Base-by-base conservation (phyloP, 2,329 filamentous ascomycete species). In the Raffaelea deltoideospora region DNA sequence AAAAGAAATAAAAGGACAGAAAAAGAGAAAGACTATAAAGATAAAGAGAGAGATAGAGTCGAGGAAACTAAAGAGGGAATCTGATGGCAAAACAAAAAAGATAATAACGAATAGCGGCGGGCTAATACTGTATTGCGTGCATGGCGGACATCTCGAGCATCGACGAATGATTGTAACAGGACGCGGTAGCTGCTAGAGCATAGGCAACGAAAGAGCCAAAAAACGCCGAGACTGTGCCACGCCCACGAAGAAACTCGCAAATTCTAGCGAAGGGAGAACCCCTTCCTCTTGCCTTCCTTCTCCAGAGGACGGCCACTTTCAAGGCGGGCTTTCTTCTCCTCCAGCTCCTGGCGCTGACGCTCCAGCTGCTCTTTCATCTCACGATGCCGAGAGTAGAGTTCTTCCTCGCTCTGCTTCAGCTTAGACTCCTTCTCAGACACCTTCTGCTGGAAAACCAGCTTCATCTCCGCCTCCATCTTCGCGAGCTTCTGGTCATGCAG, bases 381-480 rank as follows among this genome's bases (percentile, higher is more conserved):
- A 57, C 88, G 79, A 69, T 98, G 90, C 51, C 90, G 81, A 48
- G 90, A 87, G 56, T 96, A 96, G 41, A 98, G 69, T 70, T 98
- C 90, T 61, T 98, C 90, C 63, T 98, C 90, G 70, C 86, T 94
- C 67, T 96, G 90, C 69, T 93, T 93, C 59, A 98, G 70, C 67
- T 98, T 98, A 75, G 85, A 94, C 67, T 98, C 90, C 72, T 98
- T 98, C 64, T 98, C 90, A 48, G 85, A 78, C 23, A 98, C 90
- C 80, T 98, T 98, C 61, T 98, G 90, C 62, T 96, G 90, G 85
- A 98, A 98, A 50, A 98, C 90, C 84, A 95, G 94, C 84, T 98
- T 98, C 90, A 98, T 98, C 64, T 98, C 90, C 54, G 86, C 78
- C 64, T 98, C 90, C 90, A 98, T 98, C 84, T 98, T 98, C 61